phyloP scores from a whole-genome alignment of 345 rosid genomes.

The Citrus australasica region DNA sequence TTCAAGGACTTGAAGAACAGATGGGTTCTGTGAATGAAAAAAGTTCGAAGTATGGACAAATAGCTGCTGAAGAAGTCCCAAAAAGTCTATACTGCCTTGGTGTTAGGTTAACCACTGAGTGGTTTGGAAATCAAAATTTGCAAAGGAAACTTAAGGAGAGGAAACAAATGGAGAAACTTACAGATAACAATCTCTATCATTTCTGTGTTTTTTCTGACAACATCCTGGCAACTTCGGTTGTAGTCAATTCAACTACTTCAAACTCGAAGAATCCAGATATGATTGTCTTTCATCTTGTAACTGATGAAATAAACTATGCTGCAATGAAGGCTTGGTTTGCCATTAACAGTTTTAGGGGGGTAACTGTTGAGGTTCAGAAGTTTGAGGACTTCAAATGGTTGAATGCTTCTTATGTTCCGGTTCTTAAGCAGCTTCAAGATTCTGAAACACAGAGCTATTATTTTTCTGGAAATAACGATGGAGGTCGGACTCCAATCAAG shows the following conservation, averaged over 20 bases:
- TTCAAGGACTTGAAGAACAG: constrained; percentile 82
- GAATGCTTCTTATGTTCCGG: constrained; percentile 91
- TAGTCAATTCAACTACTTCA: constrained; percentile 78
- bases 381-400: constrained; percentile 90
- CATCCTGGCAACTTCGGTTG: constrained; percentile 88
- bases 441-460: constrained; percentile 87
- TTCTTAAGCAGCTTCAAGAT: constrained; percentile 92
- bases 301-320: constrained; percentile 77
- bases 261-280: constrained; percentile 58
- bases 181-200: constrained; percentile 59
- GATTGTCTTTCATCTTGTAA: constrained; percentile 81
- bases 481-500: constrained; percentile 76
- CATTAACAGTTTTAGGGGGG: constrained; percentile 61
- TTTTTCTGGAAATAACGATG: constrained; percentile 73
- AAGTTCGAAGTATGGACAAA: constrained; percentile 90
- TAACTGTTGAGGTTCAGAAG: constrained; percentile 79
- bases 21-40: constrained; percentile 64
- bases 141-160: constrained; percentile 41
- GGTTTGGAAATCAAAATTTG: constrained; percentile 55
- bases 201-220: constrained; percentile 90
- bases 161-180: constrained; percentile 41
- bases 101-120: constrained; percentile 68
- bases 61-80: constrained; percentile 94
- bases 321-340: constrained; percentile 91
- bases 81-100: constrained; percentile 93